These are phyloP conservation scores for Beauveria asiatica DNA, from an alignment of 2,329 filamentous ascomycete species.

Conservation along the genomic window DNA sequence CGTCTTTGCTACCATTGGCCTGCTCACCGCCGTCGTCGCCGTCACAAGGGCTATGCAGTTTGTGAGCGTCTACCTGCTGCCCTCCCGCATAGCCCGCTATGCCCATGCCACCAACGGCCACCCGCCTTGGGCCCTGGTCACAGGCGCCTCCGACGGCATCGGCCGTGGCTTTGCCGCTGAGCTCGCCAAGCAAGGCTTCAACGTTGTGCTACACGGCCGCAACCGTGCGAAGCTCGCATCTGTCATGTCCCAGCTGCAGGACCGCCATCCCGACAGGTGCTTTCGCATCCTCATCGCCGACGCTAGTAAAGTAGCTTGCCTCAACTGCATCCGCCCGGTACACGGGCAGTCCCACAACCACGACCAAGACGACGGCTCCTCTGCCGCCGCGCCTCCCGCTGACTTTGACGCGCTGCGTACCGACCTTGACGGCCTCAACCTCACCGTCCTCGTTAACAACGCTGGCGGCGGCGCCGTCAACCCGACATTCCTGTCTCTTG, in stretches of 20 bases:
- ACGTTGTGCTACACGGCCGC: slow-evolving; percentile 26
- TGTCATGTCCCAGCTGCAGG: slow-evolving; percentile 18
- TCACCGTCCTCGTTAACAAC: slow-evolving; percentile 17
- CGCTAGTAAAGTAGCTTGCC: slow-evolving; percentile 13
- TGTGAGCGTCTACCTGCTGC: slow-evolving; percentile 15
- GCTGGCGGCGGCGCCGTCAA: slow-evolving; percentile 23
- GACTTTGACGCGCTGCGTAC: slow-evolving; percentile 6
- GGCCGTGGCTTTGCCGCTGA: slow-evolving; percentile 25
- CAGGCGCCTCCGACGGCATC: slow-evolving; percentile 27
- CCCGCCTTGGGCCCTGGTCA: slow-evolving; percentile 24
- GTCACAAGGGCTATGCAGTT: slow-evolving; percentile 3
- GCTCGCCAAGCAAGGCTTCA: slow-evolving; percentile 25
- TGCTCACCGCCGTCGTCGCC: slow-evolving; percentile 13
- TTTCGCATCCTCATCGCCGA: slow-evolving; percentile 24
- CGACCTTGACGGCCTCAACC: slow-evolving; percentile 13
- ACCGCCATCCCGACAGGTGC: slow-evolving; percentile 15
- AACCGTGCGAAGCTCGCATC: slow-evolving; percentile 21
- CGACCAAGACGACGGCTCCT: background rate
- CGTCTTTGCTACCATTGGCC: slow-evolving; percentile 15
- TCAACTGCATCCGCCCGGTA: slow-evolving; percentile 7
- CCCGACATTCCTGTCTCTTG: slow-evolving; percentile 27
- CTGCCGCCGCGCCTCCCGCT: background rate
- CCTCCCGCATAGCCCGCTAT: slow-evolving; percentile 14
- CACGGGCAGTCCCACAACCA: background rate
- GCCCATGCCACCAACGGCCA: slow-evolving; percentile 13